Evolutionary conservation across 352 stramenopile species (phyloP).

Genomic region (Globisporangium cystogenes): DNA sequence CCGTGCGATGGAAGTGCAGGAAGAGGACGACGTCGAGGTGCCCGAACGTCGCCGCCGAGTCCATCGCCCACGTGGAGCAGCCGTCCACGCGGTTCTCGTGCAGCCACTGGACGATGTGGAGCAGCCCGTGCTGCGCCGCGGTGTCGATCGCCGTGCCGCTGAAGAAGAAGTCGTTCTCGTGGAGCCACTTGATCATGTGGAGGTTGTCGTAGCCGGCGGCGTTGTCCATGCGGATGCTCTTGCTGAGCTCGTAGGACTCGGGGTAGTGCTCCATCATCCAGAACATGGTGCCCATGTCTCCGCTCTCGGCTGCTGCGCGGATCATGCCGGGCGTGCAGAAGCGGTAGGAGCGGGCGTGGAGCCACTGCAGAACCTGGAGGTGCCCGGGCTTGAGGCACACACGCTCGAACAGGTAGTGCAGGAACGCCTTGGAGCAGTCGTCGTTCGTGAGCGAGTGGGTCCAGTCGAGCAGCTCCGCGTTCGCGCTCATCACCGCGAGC

Average conservation of each 20-base stretch:
- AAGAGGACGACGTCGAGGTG: constrained; percentile 4
- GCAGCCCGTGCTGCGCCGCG: constrained; percentile 1
- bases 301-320: constrained; percentile 1
- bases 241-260: constrained; percentile 1
- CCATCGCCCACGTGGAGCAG: constrained; percentile 4
- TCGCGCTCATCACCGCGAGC: constrained; percentile 4
- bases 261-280: constrained; percentile 5
- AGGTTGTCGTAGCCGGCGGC: background rate
- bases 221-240: constrained; percentile 5
- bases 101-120: constrained; percentile 2
- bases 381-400: constrained; percentile 1
- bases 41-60: constrained; percentile 3
- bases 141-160: background rate
- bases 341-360: background rate
- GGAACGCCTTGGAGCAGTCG: constrained; percentile 4
- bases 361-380: constrained; percentile 4
- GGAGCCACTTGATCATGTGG: constrained; percentile 8
- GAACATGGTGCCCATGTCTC: background rate
- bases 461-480: constrained; percentile 7
- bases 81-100: constrained; percentile 4
- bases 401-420: background rate
- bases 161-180: constrained; percentile 6
- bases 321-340: constrained; percentile 2
- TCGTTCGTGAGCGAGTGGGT: constrained; percentile 2
- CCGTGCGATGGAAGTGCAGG: constrained; percentile 4